Base-by-base conservation (phyloP, 2,329 filamentous ascomycete genomes). In the Nothophoma quercina region DNA sequence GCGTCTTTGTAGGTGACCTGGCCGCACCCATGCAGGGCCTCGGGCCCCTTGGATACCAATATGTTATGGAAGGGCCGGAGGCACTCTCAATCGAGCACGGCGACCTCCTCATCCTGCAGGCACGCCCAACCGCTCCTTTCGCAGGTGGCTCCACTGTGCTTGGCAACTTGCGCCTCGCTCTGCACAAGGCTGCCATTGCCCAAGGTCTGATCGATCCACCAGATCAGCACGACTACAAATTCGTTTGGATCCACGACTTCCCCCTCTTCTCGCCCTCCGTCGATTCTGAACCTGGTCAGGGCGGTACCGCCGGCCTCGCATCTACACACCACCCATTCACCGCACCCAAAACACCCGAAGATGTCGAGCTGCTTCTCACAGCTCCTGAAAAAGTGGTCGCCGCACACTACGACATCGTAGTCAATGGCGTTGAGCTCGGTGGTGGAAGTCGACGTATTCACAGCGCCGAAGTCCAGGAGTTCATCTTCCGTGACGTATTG, bases 321-420 rank as follows among this genome's bases (percentile, higher is more conserved):
- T 88, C 93, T 1, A 96, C 93, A 0, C 95, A 99, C 69, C 95
- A 99, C 71, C 95, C 95, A 0, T 99, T 99, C 75, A 99, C 95
- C 0, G 90, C 95, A 0, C 95, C 95, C 0, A 85, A 90, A 28
- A 85, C 85, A 0, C 74, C 82, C 0, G 77, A 79, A 4, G 93
- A 98, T 69, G 83, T 96, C 13, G 87, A 91, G 30, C 75, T 91
- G 0, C 84, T 98, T 1, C 79, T 86, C 29, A 86, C 81, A 0
- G 81, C 92, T 32, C 93, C 95, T 0, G 80, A 91, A 1, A 75
- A 81, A 38, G 91, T 86, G 1, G 85, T 83, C 62, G 96, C 89
- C 3, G 93, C 96, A 65, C 93, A 96, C 70, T 99, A 97, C 76
- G 95, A 99, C 65, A 85, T 99, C 12, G 93, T 99, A 0, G 85